Percentiles rank a stretch among this genome's conserved stretches.
Evolutionary conservation across 257 asterid species (phyloP).

Genomic region (Solanum sparsipilum): DNA sequence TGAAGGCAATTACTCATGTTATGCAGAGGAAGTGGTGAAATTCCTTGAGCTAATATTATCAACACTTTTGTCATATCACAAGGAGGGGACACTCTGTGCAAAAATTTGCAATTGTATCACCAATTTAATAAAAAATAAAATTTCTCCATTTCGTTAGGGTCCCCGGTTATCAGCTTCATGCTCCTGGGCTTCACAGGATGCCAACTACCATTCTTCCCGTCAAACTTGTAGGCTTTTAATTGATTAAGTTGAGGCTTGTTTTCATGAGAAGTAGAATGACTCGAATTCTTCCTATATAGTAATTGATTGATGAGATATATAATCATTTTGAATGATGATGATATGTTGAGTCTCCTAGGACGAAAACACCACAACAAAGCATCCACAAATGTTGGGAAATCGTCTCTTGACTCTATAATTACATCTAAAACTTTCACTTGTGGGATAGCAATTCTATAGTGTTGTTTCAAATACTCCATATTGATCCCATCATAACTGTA

Average conservation of each 20-base stretch:
- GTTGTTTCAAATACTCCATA: background rate
- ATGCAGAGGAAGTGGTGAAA: no score
- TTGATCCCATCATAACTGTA: background rate
- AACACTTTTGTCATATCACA: no score
- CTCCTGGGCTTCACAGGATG: background rate
- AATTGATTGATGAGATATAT: background rate
- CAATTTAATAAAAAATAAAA: background rate
- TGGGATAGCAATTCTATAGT: background rate
- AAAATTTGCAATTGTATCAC: background rate
- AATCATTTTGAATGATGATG: background rate
- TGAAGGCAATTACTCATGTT: no score
- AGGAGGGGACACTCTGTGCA: no score
- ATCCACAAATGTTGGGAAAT: background rate
- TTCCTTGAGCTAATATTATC: no score
- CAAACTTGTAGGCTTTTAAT: background rate
- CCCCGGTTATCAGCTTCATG: background rate
- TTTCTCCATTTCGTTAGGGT: background rate
- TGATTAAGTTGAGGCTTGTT: no score
- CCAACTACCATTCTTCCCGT: background rate
- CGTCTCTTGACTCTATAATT: background rate
- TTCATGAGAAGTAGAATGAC: no score
- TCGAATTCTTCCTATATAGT: background rate
- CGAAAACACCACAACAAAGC: background rate
- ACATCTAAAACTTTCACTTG: background rate
- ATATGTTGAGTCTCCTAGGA: no score